Base-by-base conservation (phyloP, 768 basidiomycete species). In the Leccinum subgranulosum region DNA sequence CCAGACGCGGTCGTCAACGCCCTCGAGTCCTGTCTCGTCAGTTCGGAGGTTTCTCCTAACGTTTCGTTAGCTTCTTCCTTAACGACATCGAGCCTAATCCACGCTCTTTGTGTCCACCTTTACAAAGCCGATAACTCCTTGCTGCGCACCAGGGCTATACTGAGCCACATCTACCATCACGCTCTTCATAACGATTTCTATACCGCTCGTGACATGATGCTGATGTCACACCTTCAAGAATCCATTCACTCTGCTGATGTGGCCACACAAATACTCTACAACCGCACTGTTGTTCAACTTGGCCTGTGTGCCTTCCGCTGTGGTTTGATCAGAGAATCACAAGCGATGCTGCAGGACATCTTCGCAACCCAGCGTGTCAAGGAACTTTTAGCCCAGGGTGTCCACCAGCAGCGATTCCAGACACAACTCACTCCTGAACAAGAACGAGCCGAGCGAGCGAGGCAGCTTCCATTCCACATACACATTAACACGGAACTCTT, bases 171-270 rank as follows among this genome's bases (percentile, higher is more conserved):
- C 69, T 99, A 94, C 73, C 95, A 98, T 74, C 87, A 94, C 68
- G 97, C 96, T 27, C 83, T 97, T 29, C 93, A 95, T 73, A 97
- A 98, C 66, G 90, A 96, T 68, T 99, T 94, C 78, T 84, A 97
- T 77, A 93, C 92, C 27, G 91, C 97, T 10, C 91, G 97, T 28
- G 97, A 99, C 76, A 95, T 98, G 91, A 77, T 99, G 36, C 79
- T 99, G 59, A 98, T 99, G 97, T 98, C 95, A 5, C 97, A 98
- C 72, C 82, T 99, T 51, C 96, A 98, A 73, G 95, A 98, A 72
- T 91, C 93, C 1, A 90, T 98, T 66, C 90, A 94, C 69, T 92
- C 94, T 39, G 94, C 95, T 56, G 97, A 98, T 68, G 94, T 98
- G 51, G 88, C 87, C 17, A 98, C 97, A 0, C 97, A 99, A 74